phyloP scores from a whole-genome alignment of 768 basidiomycete species.

The Panellus pusillus region DNA sequence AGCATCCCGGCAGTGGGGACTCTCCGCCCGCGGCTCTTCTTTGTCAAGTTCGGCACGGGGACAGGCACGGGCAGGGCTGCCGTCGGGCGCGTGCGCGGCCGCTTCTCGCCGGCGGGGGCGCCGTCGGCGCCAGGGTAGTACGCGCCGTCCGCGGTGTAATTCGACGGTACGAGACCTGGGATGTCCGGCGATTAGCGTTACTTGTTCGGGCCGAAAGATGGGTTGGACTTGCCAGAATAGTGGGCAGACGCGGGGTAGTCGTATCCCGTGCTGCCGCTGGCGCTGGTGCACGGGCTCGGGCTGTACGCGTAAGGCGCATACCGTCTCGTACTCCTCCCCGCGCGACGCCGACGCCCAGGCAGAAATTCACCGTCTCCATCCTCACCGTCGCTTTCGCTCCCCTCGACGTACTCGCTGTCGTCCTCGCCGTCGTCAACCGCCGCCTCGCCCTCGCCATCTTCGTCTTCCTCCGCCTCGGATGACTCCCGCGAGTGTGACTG shows the following conservation, averaged over 20 bases:
- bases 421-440: conserved; percentile 25
- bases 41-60: conserved; percentile 49
- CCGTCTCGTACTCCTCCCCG: neutral
- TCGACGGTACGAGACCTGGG: neutral
- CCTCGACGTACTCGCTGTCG: conserved; percentile 23
- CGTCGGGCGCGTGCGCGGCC: conserved; percentile 23
- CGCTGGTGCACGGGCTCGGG: neutral
- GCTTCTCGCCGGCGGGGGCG: neutral
- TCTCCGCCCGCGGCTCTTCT: conserved; percentile 47
- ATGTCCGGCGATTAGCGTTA: neutral
- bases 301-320: conserved; percentile 15
- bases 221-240: neutral
- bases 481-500: neutral
- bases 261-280: neutral
- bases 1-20: conserved; percentile 41
- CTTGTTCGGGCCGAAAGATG: neutral
- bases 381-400: conserved; percentile 12
- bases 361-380: conserved; percentile 25
- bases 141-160: neutral
- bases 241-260: neutral
- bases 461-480: conserved; percentile 4
- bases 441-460: conserved; percentile 15
- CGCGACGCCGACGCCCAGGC: neutral
- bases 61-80: conserved; percentile 41
- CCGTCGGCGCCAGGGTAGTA: conserved; percentile 8